Evolutionary conservation across 805 yeast genomes (phyloP), one percentile per base, ranked within the genome.

Genomic region (Brettanomyces naardenensis): DNA sequence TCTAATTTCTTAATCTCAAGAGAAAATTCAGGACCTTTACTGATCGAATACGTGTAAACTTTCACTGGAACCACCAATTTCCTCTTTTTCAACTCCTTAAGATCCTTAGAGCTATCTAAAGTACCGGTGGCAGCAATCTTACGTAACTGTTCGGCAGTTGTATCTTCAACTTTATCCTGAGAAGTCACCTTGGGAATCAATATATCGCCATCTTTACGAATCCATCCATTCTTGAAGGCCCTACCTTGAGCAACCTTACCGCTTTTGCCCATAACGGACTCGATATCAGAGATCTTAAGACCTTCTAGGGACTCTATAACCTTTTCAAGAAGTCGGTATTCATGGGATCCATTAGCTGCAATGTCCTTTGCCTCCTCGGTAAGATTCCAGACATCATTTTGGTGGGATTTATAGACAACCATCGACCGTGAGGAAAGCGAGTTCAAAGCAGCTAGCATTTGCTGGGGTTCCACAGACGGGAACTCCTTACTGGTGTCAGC

Each of bases 211-310:
- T 81, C 84, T 60, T 94, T 92, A 46, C 74, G 66, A 52, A 92
- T 80, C 99, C 99, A 92, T 30, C 95, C 94, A 61, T 89, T 89
- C 64, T 88, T 90, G 74, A 92, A 94, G 14, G 97, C 99, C 54
- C 89, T 80, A 50, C 95, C 95, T 66, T 92, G 98, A 45, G 98
- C 99, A 46, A 90, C 72, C 51, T 80, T 80, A 45, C 97, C 97
- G 42, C 77, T 77, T 37, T 77, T 66, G 40, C 97, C 97, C 64
- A 90, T 68, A 47, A 80, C 73, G 39, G 78, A 58, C 34, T 65
- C 64, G 38, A 83, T 85, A 38, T 90, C 97, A 19, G 82, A 59
- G 50, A 92, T 79, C 55, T 83, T 85, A 52, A 92, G 70, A 27
- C 90, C 88, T 40, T 83, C 95, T 36, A 89, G 62, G 33, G 80